phyloP scores from a whole-genome alignment of 495 filamentous ascomycete species.

The Tuber brumale region DNA sequence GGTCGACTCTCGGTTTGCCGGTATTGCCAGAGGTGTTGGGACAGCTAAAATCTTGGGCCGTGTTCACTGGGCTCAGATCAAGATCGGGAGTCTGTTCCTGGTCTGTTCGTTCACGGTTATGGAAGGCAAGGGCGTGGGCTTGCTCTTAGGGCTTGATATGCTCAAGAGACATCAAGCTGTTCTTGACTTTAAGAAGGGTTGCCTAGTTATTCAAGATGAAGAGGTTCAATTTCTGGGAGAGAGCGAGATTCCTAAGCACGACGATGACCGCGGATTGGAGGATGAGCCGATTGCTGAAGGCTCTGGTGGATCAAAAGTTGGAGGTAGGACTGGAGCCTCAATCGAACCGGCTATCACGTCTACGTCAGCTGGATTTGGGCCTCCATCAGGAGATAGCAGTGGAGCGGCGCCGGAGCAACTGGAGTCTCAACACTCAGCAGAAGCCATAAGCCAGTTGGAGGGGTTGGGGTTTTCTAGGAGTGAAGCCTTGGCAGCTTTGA shows the following conservation, averaged over 20 bases:
- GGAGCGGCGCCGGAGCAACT: slow-evolving; percentile 29
- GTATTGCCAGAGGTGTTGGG: slow-evolving; percentile 86
- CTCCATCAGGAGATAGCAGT: slow-evolving; percentile 6
- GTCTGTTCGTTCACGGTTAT: slow-evolving; percentile 98
- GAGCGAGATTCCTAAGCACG: slow-evolving; percentile 78
- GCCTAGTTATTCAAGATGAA: slow-evolving; percentile 76
- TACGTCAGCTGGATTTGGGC: slow-evolving; percentile 37
- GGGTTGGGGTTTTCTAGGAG: slow-evolving; percentile 72
- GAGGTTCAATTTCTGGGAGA: slow-evolving; percentile 87
- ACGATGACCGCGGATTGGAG: slow-evolving; percentile 60
- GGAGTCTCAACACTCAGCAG: slow-evolving; percentile 49
- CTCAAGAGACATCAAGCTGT: slow-evolving; percentile 86
- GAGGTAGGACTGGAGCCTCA: slow-evolving; percentile 75
- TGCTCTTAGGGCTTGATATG: slow-evolving; percentile 93
- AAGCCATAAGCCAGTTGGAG: slow-evolving; percentile 63
- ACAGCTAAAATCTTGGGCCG: slow-evolving; percentile 90
- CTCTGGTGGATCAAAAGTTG: slow-evolving; percentile 76
- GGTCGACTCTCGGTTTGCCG: slow-evolving; percentile 84
- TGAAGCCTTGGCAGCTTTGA: slow-evolving; percentile 70
- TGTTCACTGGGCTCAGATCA: slow-evolving; percentile 88
- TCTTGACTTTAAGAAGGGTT: slow-evolving; percentile 75
- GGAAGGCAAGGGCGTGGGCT: slow-evolving; percentile 97
- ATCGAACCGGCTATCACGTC: slow-evolving; percentile 52
- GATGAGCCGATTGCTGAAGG: slow-evolving; percentile 83
- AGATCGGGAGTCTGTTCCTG: slow-evolving; percentile 80